These are phyloP conservation scores for Barnettozyma hawaiiensis DNA, from an alignment of 1,139 yeast genomes.

Conservation along the genomic window DNA sequence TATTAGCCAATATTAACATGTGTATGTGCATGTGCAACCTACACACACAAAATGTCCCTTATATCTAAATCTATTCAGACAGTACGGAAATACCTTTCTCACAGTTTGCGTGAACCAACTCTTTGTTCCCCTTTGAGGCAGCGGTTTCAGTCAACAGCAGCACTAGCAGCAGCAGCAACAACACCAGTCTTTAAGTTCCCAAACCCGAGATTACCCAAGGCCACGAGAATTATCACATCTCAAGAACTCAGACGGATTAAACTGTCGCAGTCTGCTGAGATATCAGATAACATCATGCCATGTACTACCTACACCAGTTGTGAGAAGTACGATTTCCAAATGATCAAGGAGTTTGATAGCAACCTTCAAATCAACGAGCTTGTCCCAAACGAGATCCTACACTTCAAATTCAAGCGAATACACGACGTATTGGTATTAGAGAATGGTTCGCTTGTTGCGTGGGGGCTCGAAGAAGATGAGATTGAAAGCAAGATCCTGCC, in stretches of 20 bases:
- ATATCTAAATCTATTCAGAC: background rate
- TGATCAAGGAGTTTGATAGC: conserved; percentile 28
- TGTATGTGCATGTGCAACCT: background rate
- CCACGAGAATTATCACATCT: conserved; percentile 17
- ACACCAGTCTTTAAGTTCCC: no score
- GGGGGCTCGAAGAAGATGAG: conserved; percentile 62
- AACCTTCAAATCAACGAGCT: conserved; percentile 26
- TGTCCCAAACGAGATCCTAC: conserved; percentile 71
- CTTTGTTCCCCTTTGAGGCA: background rate
- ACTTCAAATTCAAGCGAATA: conserved; percentile 32
- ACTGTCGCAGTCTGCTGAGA: conserved; percentile 7
- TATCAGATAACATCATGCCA: conserved; percentile 24
- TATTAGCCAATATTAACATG: no score
- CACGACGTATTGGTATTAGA: conserved; percentile 58
- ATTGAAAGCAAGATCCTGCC: conserved; percentile 41
- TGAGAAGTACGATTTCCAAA: conserved; percentile 55
- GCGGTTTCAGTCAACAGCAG: background rate
- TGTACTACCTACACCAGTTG: conserved; percentile 68
- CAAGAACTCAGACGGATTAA: conserved; percentile 22
- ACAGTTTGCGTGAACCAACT: background rate
- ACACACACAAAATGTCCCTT: background rate
- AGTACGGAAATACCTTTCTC: background rate
- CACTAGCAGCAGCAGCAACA: no score
- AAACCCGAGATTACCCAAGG: conserved; percentile 11
- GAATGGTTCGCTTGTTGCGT: conserved; percentile 74